Conservation (phyloP, 805 yeast species). For the Starmerella stellata region DNA sequence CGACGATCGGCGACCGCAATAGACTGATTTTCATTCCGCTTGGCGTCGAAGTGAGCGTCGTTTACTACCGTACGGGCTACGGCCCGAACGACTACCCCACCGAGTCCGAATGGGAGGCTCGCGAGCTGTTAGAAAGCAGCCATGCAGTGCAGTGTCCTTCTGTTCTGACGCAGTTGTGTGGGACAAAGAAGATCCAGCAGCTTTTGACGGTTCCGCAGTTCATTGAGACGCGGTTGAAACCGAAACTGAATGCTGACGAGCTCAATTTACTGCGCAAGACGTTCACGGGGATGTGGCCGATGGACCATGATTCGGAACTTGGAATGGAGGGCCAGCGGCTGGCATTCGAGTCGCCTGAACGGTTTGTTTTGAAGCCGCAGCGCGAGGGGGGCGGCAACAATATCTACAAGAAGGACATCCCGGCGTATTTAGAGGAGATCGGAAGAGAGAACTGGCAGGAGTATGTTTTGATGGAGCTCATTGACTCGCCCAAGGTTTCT, state of each 20-base stretch:
- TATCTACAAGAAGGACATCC: constrained; percentile 72
- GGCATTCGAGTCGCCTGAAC: constrained; percentile 49
- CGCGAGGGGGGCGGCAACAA: constrained; percentile 99
- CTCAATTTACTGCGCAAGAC: constrained; percentile 31
- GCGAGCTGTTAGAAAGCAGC: constrained; percentile 54
- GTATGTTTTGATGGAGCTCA: constrained; percentile 84
- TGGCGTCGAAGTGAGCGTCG: constrained; percentile 63
- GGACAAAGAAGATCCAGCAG: constrained; percentile 89
- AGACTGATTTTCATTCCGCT: constrained; percentile 36
- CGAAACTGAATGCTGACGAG: constrained; percentile 19
- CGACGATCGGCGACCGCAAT: constrained; percentile 23
- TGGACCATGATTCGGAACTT: constrained; percentile 48
- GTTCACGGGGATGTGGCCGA: constrained; percentile 73
- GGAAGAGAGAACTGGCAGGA: constrained; percentile 69
- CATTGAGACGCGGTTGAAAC: constrained; percentile 33
- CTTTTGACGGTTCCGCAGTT: constrained; percentile 42
- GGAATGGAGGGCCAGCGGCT: constrained; percentile 47
- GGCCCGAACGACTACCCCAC: constrained; percentile 60
- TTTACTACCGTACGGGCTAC: constrained; percentile 81
- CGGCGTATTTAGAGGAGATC: constrained; percentile 41
- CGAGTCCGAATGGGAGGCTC: constrained; percentile 57
- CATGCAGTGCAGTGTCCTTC: constrained; percentile 85
- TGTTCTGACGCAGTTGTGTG: constrained; percentile 71
- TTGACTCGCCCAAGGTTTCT: constrained; percentile 49
- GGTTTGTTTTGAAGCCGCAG: constrained; percentile 84